Evolutionary conservation across 2,329 filamentous ascomycete genomes (phyloP).

Genomic region (Trichophyton schoenleinii): DNA sequence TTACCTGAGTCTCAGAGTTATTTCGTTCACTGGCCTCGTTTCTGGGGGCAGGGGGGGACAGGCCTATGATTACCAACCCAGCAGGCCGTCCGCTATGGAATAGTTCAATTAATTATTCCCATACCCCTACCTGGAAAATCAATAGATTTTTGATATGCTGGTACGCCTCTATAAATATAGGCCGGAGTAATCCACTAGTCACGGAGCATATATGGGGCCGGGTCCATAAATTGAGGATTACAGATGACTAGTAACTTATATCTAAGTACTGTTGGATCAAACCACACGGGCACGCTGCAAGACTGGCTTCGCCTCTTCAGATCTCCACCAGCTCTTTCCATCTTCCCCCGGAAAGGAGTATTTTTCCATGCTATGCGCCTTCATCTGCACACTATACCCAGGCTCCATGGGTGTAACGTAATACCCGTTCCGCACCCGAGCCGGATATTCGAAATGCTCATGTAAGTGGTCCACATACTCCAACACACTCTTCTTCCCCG

Average conservation of each 20-base stretch:
- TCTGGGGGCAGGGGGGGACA: too few species aligned
- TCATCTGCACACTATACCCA: slow-evolving; percentile 92
- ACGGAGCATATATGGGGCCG: not conserved
- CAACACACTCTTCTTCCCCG: slow-evolving; percentile 65
- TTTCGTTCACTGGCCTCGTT: not conserved
- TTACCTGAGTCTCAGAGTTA: not conserved
- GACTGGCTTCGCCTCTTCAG: slow-evolving; percentile 63
- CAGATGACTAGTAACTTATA: not conserved
- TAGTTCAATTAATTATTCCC: not conserved
- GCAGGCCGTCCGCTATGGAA: not conserved
- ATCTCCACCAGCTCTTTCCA: slow-evolving; percentile 75
- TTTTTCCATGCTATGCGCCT: slow-evolving; percentile 68
- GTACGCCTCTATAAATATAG: not conserved
- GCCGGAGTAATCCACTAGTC: not conserved
- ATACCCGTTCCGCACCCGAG: slow-evolving; percentile 68
- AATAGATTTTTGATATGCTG: not conserved
- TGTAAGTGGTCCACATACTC: slow-evolving; percentile 92
- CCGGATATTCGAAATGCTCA: slow-evolving; percentile 80
- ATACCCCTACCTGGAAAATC: too few species aligned
- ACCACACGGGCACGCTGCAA: slow-evolving; percentile 2
- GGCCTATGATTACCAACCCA: not conserved
- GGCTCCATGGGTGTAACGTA: slow-evolving; percentile 74
- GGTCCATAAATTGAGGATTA: not conserved
- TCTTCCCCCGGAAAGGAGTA: slow-evolving; percentile 65
- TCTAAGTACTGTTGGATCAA: not conserved